These are phyloP conservation scores for Oryza meridionalis DNA, from an alignment of 176 grass and related monocot genomes.

Conservation along the genomic window DNA sequence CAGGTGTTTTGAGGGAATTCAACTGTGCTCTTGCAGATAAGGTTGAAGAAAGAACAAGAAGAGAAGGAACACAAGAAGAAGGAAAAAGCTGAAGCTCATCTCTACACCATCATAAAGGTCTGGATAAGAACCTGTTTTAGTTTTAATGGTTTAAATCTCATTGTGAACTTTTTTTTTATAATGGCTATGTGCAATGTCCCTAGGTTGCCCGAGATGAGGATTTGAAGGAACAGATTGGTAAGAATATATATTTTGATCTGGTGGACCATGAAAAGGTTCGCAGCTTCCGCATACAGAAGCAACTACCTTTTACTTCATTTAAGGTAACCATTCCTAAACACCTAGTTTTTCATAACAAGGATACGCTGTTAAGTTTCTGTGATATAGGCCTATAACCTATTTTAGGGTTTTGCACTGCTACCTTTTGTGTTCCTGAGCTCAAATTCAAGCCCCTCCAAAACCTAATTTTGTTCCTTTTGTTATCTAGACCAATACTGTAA, in stretches of 20 bases:
- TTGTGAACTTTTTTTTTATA: conserved; percentile 23
- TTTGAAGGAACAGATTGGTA: conserved; percentile 83
- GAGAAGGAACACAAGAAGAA: conserved; percentile 99
- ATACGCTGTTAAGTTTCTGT: conserved; percentile 1
- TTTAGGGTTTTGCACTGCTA: background rate
- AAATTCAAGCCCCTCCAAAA: background rate
- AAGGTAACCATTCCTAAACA: conserved; percentile 63
- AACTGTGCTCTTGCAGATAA: conserved; percentile 69
- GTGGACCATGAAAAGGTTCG: conserved; percentile 99
- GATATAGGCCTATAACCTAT: background rate
- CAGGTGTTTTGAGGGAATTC: conserved; percentile 24
- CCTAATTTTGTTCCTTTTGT: conserved; percentile 2
- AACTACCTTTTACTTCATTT: conserved; percentile 84
- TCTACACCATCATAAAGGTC: conserved; percentile 98
- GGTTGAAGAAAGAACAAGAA: conserved; percentile 99
- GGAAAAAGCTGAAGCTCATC: conserved; percentile 96
- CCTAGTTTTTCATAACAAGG: conserved; percentile 16
- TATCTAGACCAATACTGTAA: background rate
- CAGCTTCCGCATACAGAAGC: conserved; percentile 97
- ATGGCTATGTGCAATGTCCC: conserved; percentile 32
- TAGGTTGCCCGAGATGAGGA: conserved; percentile 91
- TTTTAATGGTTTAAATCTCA: conserved; percentile 23
- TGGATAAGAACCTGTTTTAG: conserved; percentile 26
- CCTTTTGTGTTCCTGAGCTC: conserved; percentile 22
- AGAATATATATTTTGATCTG: conserved; percentile 91